Evolutionary conservation across 2,329 filamentous ascomycete species (phyloP), one percentile per base, ranked within the genome.

Genomic region (Ambrosiella xylebori): DNA sequence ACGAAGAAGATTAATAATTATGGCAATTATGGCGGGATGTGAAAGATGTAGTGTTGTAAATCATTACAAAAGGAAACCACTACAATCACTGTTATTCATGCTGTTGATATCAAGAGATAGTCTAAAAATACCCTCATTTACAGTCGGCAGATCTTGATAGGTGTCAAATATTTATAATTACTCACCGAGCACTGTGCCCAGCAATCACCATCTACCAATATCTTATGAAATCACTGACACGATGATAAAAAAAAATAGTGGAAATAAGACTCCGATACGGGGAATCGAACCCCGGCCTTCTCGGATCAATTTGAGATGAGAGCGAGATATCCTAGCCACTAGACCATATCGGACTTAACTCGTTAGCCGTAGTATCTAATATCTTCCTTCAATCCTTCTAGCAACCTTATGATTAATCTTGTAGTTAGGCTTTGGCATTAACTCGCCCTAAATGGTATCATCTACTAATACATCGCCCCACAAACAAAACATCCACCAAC

Each of bases 261-360:
- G 7, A 47, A 47, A 1, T 47, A 47, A 8, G 44, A 15, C 58
- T 63, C 61, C 62, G 61, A 59, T 62, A 62, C 62, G 56, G 62
- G 62, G 61, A 63, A 63, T 63, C 60, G 62, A 63, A 63, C 62
- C 62, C 62, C 56, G 62, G 60, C 60, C 62, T 61, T 56, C 60
- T 59, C 62, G 62, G 62, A 53, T 53, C 51, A 47, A 47, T 47
- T 3, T 3, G 19, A 17, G 5, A 17, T 47, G 44, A 47, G 44
- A 17, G 44, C 44, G 44, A 47, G 44, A 47, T 47, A 47, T 47
- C 44, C 44, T 47, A 47, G 4, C 44, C 44, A 5, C 44, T 47
- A 47, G 44, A 47, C 44, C n/a, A 47, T 47, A 47, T 47, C 44
- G 44, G 44, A 47, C n/a, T 47, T 8, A 13, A 15, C n/a, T 2